Evolutionary conservation across 2,329 filamentous ascomycete genomes (phyloP).

Genomic region (Epichloe amarillans): DNA sequence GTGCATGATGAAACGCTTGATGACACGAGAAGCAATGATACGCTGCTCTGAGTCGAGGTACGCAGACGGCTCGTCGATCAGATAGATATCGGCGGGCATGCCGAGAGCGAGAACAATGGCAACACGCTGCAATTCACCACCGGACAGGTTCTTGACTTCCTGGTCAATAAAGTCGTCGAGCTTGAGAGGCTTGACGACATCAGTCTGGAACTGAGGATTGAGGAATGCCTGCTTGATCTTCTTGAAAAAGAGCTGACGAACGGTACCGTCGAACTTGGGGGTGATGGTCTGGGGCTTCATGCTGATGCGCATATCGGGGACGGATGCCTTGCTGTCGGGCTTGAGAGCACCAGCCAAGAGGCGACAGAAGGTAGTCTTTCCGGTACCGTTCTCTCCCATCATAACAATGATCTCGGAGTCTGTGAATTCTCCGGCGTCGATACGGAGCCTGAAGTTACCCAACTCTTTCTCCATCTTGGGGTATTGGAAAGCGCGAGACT

Average conservation of each 20-base stretch:
- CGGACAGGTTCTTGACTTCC: constrained; percentile 96
- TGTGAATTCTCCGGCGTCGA: constrained; percentile 79
- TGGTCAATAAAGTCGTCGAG: constrained; percentile 99
- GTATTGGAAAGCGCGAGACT: constrained; percentile 73
- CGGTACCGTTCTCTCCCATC: constrained; percentile 99
- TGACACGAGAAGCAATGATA: constrained; percentile 92
- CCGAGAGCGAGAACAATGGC: constrained; percentile 95
- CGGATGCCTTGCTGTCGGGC: constrained; percentile 63
- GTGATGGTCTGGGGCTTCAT: constrained; percentile 99
- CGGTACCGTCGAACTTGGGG: constrained; percentile 92
- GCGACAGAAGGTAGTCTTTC: constrained; percentile 97
- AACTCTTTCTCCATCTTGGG: constrained; percentile 88
- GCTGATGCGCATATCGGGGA: constrained; percentile 92
- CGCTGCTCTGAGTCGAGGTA: constrained; percentile 99
- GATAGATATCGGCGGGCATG: constrained; percentile 90
- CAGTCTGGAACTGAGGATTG: constrained; percentile 96
- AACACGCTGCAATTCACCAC: constrained; percentile 98
- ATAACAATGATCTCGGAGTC: constrained; percentile 98
- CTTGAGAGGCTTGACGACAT: constrained; percentile 98
- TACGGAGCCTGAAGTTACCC: constrained; percentile 70
- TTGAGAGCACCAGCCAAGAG: constrained; percentile 88
- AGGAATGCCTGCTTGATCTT: constrained; percentile 96
- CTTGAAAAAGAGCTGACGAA: constrained; percentile 99
- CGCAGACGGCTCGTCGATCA: constrained; percentile 94
- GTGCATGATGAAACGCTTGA: constrained; percentile 99